Base-by-base conservation (phyloP, 2,329 filamentous ascomycete species). In the Cercospora citrullina region DNA sequence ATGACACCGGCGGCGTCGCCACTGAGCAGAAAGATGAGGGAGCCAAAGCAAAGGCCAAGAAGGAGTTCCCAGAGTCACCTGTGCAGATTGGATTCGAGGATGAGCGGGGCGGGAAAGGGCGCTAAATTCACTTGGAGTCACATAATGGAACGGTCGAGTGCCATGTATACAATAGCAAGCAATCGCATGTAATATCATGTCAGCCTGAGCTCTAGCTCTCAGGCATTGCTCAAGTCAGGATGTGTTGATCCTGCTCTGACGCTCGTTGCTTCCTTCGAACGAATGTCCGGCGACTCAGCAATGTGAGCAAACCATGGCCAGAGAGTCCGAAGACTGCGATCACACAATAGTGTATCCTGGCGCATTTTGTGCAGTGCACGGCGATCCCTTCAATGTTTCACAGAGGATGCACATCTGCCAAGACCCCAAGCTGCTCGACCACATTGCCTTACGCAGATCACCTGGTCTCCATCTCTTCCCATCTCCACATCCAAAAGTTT, bases 31-130 rank as follows among this genome's bases (percentile, higher is more conserved):
- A 66, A 28, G 73, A 75, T 26, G 77, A 78, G 26, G 79, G 76
- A 31, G 77, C 73, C 58, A 63, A 68, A 48, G 70, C 74, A 28
- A 80, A 80, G 75, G 80, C 82, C 28, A 84, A 84, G 78, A 74
- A 81, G 64, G 82, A 84, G 64, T 78, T 80, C 64, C 83, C 83
- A 3, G 83, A 84, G 73, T 79, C 81, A 14, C 83, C 83, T 0
- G 82, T 81, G 60, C 75, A 76, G 60, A 73, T 85, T 72, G 83
- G 83, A 0, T 84, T 85, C 80, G 81, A 84, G 74, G 82, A 84
- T 73, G 83, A 85, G 78, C 77, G 82, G 64, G 83, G 83, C 65
- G 80, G 79, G 48, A 81, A 82, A 64, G 81, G 82, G 48, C 75
- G 69, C 72, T 80, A 58, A 30, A 14, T 58, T 16, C 26, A 18